Percentiles rank a stretch among this genome's conserved stretches.
Evolutionary conservation across 2,329 filamentous ascomycete genomes (phyloP).

Genomic region (Diaporthe eres): DNA sequence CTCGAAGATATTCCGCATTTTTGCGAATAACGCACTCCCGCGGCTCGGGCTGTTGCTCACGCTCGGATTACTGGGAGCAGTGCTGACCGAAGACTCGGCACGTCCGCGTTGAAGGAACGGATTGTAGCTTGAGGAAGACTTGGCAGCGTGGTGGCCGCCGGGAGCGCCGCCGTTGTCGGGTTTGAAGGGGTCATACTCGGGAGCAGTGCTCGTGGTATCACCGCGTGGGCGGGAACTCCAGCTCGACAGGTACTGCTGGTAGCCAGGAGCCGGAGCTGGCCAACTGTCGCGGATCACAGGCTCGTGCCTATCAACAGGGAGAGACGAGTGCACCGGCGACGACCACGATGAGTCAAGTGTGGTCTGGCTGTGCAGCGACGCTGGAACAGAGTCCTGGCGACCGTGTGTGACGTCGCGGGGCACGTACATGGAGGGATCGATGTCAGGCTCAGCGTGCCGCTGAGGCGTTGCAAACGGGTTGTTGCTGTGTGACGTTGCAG

Average conservation of each 20-base stretch:
- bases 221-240: constrained; percentile 43
- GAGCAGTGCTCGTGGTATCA: constrained; percentile 42
- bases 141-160: constrained; percentile 22
- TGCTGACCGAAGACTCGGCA: constrained; percentile 37
- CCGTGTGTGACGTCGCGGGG: constrained; percentile 51
- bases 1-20: constrained; percentile 59
- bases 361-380: constrained; percentile 53
- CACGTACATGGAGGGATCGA: constrained; percentile 44
- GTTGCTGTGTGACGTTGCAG: constrained; percentile 13
- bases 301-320: constrained; percentile 49
- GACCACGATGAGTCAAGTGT: constrained; percentile 53
- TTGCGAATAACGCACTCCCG: constrained; percentile 53
- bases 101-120: constrained; percentile 36
- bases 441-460: constrained; percentile 43
- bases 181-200: constrained; percentile 48
- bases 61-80: constrained; percentile 22
- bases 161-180: constrained; percentile 40
- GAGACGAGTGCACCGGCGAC: constrained; percentile 49
- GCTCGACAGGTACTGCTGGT: constrained; percentile 33
- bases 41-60: constrained; percentile 31
- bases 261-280: constrained; percentile 43
- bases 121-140: constrained; percentile 29
- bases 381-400: constrained; percentile 51
- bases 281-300: constrained; percentile 52
- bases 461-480: constrained; percentile 35